A percentile compares a stretch with the other conserved stretches of the same genome.
These are phyloP conservation scores for Fimicolochytrium jonesii DNA, from an alignment of 192 early-diverging fungal species.

Conservation along the genomic window DNA sequence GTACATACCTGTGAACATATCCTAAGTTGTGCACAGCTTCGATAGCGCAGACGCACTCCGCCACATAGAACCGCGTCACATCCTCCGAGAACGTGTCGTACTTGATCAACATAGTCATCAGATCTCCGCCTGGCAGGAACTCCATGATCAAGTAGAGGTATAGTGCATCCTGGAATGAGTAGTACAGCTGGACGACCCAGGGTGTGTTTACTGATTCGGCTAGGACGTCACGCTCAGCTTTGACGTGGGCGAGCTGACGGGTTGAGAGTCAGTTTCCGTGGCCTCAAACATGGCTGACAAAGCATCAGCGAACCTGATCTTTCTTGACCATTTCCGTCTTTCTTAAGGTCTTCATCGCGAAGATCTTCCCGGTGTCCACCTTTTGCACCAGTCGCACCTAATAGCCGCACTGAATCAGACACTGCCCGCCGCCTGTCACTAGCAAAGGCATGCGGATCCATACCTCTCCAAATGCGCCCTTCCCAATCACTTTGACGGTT, in stretches of 20 bases:
- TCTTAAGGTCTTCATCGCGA: constrained; percentile 94
- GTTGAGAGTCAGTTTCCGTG: background rate
- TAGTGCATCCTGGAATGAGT: constrained; percentile 93
- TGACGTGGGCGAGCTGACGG: constrained; percentile 86
- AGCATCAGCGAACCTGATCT: constrained; percentile 66
- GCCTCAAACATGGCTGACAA: background rate
- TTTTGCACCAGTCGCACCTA: constrained; percentile 95
- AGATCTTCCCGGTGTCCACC: constrained; percentile 93
- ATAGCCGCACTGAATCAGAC: background rate
- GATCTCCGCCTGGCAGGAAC: constrained; percentile 96
- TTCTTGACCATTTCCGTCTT: constrained; percentile 99
- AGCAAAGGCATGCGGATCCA: no score
- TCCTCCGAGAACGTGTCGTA: constrained; percentile 95
- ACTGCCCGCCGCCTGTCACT: no score
- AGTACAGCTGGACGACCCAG: constrained; percentile 98
- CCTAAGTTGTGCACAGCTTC: constrained; percentile 90
- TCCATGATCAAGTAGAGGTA: constrained; percentile 99
- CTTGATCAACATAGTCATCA: constrained; percentile 99
- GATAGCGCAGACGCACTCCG: constrained; percentile 90
- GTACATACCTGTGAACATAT: constrained; percentile 82
- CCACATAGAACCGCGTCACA: constrained; percentile 98
- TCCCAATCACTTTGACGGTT: constrained; percentile 97
- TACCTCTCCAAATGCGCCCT: constrained; percentile 97
- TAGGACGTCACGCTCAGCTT: constrained; percentile 96
- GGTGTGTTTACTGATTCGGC: constrained; percentile 85